Evolutionary conservation across 495 filamentous ascomycete genomes (phyloP).

Genomic region (Achaetomiella virescens): DNA sequence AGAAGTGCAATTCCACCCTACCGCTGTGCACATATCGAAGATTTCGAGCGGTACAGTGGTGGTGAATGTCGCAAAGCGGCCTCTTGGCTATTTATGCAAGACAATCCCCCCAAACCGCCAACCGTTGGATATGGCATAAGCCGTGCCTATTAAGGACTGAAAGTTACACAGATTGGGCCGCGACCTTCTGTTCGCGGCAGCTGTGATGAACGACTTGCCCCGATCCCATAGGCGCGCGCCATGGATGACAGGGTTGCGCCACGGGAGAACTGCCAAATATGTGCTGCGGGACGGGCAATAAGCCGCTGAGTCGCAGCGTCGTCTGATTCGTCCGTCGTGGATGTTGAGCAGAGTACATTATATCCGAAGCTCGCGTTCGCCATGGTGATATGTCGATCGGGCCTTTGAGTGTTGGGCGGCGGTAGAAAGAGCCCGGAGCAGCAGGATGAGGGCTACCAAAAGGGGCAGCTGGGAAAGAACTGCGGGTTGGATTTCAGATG

Average conservation of each 20-base stretch:
- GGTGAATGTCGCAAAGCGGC: slow-evolving; percentile 9
- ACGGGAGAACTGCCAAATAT: slow-evolving; percentile 15
- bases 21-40: neutral
- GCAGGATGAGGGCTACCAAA: neutral
- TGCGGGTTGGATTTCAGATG: too few species aligned
- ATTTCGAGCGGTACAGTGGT: neutral
- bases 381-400: neutral
- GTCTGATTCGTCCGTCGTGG: neutral
- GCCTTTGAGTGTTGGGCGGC: neutral
- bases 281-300: slow-evolving; percentile 1
- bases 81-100: slow-evolving; percentile 3
- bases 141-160: neutral
- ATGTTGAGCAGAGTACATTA: neutral
- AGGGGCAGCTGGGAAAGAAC: neutral
- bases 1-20: neutral
- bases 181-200: neutral
- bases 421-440: neutral
- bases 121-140: neutral
- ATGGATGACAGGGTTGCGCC: neutral
- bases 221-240: slow-evolving; percentile 1
- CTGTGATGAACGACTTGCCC: neutral
- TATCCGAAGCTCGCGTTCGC: neutral
- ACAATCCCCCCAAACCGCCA: neutral
- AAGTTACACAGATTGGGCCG: neutral
- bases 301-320: neutral